Base-by-base conservation (phyloP, 176 grass and related monocot species). In the Lolium multiflorum region DNA sequence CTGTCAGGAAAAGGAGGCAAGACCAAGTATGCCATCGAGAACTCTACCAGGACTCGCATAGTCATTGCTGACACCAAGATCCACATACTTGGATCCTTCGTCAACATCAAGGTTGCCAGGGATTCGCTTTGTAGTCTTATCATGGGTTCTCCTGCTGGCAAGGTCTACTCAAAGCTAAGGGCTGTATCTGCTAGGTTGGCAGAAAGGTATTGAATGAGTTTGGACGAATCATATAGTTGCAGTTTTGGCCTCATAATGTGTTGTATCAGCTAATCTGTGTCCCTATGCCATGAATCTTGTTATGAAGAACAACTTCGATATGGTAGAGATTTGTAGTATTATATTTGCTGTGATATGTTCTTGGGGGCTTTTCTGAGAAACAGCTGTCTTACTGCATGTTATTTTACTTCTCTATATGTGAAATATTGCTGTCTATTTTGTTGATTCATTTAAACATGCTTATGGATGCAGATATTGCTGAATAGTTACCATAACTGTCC, bases 61-160 rank as follows among this genome's bases (percentile, higher is more conserved):
- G 95, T 98, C 7, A 93, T 98, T 6, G 95, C 95, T 7, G 91
- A 98, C 80, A 90, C 91, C 7, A 98, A 95, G 89, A 95, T 98
- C 51, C 95, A 98, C 79, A 98, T 98, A 85, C 87, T 98, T 11
- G 95, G 95, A 18, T 98, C 95, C 46, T 98, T 98, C 55, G 85
- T 98, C 57, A 98, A 98, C 89, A 98, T 98, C 66, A 98, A 98
- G 88, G 90, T 98, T 58, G 96, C 96, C 0, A 70, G 92, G 21
- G 96, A 98, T 86, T 98, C 96, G 15, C 90, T 98, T 13, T 95
- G 93, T 84, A 94, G 93, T 54, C 93, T 98, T 22, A 98, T 98
- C 87, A 79, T 96, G 51, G 96, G 96, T 49, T 95, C 91, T 85
- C 92, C 95, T 69, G 95, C 95, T 6, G 95, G 93, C 13, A 95